Evolutionary conservation across 1,284 basidiomycete genomes (phyloP).

Genomic region (Tilletia setariae): DNA sequence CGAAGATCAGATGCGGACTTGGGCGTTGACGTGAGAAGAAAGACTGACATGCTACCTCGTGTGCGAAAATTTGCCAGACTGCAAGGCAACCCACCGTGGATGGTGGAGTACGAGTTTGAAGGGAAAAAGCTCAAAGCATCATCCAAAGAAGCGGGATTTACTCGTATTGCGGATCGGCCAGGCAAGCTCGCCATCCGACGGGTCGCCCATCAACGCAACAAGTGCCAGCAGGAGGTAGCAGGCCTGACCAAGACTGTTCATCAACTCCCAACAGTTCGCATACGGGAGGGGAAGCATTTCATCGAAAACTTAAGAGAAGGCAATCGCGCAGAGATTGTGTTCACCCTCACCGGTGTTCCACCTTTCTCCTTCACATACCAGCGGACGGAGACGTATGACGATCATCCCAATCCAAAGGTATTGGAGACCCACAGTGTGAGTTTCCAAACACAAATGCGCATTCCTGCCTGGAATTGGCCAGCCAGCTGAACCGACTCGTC

Average conservation of each 20-base stretch:
- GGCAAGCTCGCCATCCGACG: constrained; percentile 79
- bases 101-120: constrained; percentile 80
- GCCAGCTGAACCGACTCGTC: neutral
- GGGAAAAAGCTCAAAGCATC: constrained; percentile 72
- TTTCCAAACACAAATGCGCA: neutral
- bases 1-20: too few relatives aligned
- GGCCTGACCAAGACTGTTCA: constrained; percentile 71
- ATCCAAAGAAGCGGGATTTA: constrained; percentile 74
- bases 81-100: constrained; percentile 94
- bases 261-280: constrained; percentile 77
- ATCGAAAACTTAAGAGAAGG: constrained; percentile 83
- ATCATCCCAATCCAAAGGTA: constrained; percentile 37
- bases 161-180: constrained; percentile 72
- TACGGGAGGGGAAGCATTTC: constrained; percentile 75
- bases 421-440: constrained; percentile 28
- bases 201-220: constrained; percentile 69
- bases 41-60: too few relatives aligned
- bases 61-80: constrained; percentile 54
- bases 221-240: constrained; percentile 60
- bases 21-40: too few relatives aligned
- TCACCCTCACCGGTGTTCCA: constrained; percentile 80
- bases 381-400: constrained; percentile 53
- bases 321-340: constrained; percentile 80
- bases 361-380: constrained; percentile 78
- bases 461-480: neutral